Evolutionary conservation across 2,329 filamentous ascomycete species (phyloP).

Genomic region (Tolypocladium guangdongense): DNA sequence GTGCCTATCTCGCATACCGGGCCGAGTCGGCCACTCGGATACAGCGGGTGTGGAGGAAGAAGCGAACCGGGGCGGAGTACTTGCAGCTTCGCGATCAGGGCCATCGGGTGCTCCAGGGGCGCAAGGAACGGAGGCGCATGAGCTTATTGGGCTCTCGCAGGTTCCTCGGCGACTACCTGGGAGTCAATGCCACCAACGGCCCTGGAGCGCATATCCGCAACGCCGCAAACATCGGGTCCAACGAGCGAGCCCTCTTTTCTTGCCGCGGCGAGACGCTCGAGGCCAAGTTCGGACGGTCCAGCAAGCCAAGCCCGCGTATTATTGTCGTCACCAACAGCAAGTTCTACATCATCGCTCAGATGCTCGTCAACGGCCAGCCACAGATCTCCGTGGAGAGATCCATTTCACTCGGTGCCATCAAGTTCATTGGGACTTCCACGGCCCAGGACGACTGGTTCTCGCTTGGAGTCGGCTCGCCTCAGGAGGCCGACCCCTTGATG

Average conservation of each 20-base stretch:
- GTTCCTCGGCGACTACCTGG: constrained; percentile 92
- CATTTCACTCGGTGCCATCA: constrained; percentile 77
- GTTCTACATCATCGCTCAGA: constrained; percentile 81
- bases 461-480: constrained; percentile 75
- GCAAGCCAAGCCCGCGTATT: constrained; percentile 79
- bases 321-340: constrained; percentile 76
- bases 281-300: constrained; percentile 91
- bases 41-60: constrained; percentile 90
- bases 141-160: constrained; percentile 84
- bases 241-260: constrained; percentile 76
- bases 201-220: constrained; percentile 72
- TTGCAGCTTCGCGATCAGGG: constrained; percentile 81
- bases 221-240: constrained; percentile 57
- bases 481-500: constrained; percentile 86
- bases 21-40: constrained; percentile 89
- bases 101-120: constrained; percentile 67
- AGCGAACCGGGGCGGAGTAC: constrained; percentile 81
- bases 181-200: constrained; percentile 69
- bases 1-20: constrained; percentile 87
- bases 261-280: constrained; percentile 84
- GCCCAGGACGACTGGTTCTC: constrained; percentile 96
- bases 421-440: constrained; percentile 71
- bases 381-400: constrained; percentile 73
- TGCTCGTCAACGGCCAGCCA: constrained; percentile 69
- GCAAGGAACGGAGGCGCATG: constrained; percentile 85